Percentiles rank a stretch among this genome's conserved stretches.
Conservation (phyloP, 495 filamentous ascomycete genomes). For the Tuber brumale region DNA sequence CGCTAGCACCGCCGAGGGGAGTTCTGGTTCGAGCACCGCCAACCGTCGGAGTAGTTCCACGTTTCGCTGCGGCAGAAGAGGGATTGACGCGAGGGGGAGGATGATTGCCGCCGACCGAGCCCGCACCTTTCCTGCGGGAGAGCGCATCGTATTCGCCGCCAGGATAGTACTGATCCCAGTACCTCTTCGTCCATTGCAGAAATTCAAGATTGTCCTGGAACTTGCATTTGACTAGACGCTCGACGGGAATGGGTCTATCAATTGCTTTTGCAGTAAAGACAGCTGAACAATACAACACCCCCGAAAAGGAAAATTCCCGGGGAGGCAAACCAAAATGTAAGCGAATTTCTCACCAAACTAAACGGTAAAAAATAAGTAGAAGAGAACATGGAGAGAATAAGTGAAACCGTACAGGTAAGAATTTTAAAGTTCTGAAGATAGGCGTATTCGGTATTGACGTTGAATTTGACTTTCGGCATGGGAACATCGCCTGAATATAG, state of each 20-base stretch:
- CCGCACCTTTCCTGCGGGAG: conserved; percentile 70
- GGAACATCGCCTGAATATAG: conserved; percentile 67
- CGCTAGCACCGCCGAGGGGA: conserved; percentile 52
- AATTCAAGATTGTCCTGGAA: conserved; percentile 99
- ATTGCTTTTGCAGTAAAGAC: conserved; percentile 76
- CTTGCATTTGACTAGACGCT: conserved; percentile 88
- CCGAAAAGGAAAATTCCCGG: conserved; percentile 17
- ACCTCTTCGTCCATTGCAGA: conserved; percentile 89
- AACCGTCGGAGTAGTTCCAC: conserved; percentile 70
- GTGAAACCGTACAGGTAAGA: conserved; percentile 67
- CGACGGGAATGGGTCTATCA: conserved; percentile 80
- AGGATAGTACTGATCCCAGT: conserved; percentile 97
- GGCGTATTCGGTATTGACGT: conserved; percentile 91
- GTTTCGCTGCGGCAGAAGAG: conserved; percentile 49
- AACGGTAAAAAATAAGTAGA: not conserved
- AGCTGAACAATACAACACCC: conserved; percentile 48
- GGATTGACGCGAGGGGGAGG: conserved; percentile 48
- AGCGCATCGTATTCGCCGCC: conserved; percentile 94
- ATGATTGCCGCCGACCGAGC: conserved; percentile 49
- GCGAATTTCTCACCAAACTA: not conserved
- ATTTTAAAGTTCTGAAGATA: conserved; percentile 98
- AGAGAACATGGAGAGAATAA: not conserved
- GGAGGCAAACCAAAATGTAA: conserved; percentile 15
- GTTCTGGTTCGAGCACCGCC: conserved; percentile 49
- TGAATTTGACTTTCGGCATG: conserved; percentile 96